phyloP scores from a whole-genome alignment of 2,329 filamentous ascomycete genomes.

The Periglandula ipomoeae region DNA sequence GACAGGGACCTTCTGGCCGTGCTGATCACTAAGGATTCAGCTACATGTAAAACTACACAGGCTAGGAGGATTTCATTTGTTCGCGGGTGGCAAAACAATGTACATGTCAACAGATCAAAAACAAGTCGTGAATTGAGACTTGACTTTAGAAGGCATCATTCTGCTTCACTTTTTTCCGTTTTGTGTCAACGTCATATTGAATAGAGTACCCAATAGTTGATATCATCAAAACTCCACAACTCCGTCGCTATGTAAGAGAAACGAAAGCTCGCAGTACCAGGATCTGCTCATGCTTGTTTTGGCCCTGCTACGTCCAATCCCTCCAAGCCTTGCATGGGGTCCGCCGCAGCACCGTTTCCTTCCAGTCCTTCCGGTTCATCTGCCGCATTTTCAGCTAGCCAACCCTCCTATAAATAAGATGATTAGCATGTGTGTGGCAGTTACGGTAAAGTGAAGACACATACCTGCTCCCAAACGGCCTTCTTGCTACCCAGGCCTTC shows the following conservation, averaged over 20 bases:
- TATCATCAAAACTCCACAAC: slow-evolving; percentile 24
- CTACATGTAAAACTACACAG: slow-evolving; percentile 4
- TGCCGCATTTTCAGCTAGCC: slow-evolving; percentile 79
- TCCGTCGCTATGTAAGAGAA: slow-evolving; percentile 37
- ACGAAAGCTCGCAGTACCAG: no score
- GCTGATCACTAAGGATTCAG: slow-evolving; percentile 21
- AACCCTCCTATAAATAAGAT: slow-evolving; percentile 63
- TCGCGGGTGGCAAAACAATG: slow-evolving; percentile 8
- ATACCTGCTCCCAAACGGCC: slow-evolving; percentile 93
- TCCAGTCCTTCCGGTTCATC: slow-evolving; percentile 55
- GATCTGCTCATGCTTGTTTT: slow-evolving; percentile 62
- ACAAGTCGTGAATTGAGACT: slow-evolving; percentile 10
- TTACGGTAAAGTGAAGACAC: slow-evolving; percentile 17
- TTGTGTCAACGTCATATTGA: slow-evolving; percentile 15
- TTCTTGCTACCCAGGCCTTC: slow-evolving; percentile 88
- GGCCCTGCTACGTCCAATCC: slow-evolving; percentile 91
- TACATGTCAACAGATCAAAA: slow-evolving; percentile 11
- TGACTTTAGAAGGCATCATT: neutral
- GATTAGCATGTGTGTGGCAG: neutral
- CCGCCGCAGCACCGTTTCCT: slow-evolving; percentile 48
- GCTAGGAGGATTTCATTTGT: slow-evolving; percentile 5
- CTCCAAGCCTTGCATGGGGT: slow-evolving; percentile 95
- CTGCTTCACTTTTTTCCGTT: slow-evolving; percentile 9
- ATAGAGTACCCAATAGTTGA: slow-evolving; percentile 6
- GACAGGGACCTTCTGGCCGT: slow-evolving; percentile 46